Base-by-base conservation (phyloP, 2,329 filamentous ascomycete genomes). In the Zymoseptoria ardabiliae region DNA sequence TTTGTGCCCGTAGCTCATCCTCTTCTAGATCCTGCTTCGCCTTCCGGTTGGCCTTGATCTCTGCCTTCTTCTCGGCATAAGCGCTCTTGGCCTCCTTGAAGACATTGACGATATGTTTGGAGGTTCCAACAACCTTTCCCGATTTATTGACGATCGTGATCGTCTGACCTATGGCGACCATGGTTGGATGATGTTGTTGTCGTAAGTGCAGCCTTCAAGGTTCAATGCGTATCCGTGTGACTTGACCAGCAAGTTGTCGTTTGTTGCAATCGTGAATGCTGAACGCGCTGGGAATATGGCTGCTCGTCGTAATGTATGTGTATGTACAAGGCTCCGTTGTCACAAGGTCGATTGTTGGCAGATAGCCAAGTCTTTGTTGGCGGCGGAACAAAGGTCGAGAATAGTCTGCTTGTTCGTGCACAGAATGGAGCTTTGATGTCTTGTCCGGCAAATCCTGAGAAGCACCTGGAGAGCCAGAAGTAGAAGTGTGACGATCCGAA, bases 81-180 rank as follows among this genome's bases (percentile, higher is more conserved):
- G 90, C 89, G 57, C 87, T 85, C 72, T 90, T 91, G 64, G 92
- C 93, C 72, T 97, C 91, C 73, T 91, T 96, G 81, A 96, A 95
- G 71, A 97, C 88, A 72, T 86, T 87, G 70, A 95, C 84, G 22
- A 97, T 80, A 68, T 96, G 90, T 77, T 95, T 96, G 71, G 91
- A 90, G 61, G 88, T 94, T 80, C 87, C 92, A 68, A 96, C 90
- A 55, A 96, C 86, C 77, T 96, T 95, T 69, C 91, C 91, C 59
- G 90, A 94, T 74, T 85, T 91, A 78, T 96, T 94, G 76, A 96
- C 88, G 70, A 96, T 89, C 66, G 90, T 92, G 67, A 96, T 86
- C 54, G 90, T 93, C 76, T 96, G 87, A 63, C 82, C 80, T 30
- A 84, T 55, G 53, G 66, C 63, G n/a, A 64, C 64, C 66, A 68